These are phyloP conservation scores for Beauveria medogensis DNA, from an alignment of 2,329 filamentous ascomycete species.

Conservation along the genomic window DNA sequence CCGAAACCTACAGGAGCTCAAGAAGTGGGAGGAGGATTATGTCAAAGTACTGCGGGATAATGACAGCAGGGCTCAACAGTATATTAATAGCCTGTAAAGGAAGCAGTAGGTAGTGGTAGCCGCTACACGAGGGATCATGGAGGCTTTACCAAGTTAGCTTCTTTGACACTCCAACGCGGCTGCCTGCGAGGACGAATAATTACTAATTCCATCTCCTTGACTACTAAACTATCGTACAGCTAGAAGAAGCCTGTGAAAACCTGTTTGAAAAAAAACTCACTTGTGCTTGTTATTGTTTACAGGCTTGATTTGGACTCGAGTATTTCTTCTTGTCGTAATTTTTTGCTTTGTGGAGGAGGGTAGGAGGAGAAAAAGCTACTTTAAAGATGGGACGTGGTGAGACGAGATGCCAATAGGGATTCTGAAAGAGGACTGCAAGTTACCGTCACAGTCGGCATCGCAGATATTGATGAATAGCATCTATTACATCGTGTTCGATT, in stretches of 20 bases:
- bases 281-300: not conserved
- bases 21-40: too few species aligned
- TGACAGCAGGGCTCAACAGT: too few species aligned
- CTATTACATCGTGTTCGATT: not conserved
- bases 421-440: slow-evolving; percentile 26
- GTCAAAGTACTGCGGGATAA: too few species aligned
- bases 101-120: too few species aligned
- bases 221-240: not conserved
- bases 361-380: slow-evolving; percentile 19
- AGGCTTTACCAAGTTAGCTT: too few species aligned
- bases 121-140: too few species aligned
- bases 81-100: too few species aligned
- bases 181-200: too few species aligned
- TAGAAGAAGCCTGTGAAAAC: not conserved
- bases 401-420: slow-evolving; percentile 24
- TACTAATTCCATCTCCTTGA: too few species aligned
- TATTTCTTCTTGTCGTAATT: not conserved
- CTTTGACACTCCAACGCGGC: too few species aligned
- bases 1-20: too few species aligned
- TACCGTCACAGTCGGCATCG: not conserved
- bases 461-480: not conserved
- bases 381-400: slow-evolving; percentile 29
- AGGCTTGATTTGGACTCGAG: not conserved
- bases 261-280: not conserved
- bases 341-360: slow-evolving; percentile 30